These are phyloP conservation scores for Yamadazyma insecticola DNA, from an alignment of 805 yeast species.

Conservation along the genomic window DNA sequence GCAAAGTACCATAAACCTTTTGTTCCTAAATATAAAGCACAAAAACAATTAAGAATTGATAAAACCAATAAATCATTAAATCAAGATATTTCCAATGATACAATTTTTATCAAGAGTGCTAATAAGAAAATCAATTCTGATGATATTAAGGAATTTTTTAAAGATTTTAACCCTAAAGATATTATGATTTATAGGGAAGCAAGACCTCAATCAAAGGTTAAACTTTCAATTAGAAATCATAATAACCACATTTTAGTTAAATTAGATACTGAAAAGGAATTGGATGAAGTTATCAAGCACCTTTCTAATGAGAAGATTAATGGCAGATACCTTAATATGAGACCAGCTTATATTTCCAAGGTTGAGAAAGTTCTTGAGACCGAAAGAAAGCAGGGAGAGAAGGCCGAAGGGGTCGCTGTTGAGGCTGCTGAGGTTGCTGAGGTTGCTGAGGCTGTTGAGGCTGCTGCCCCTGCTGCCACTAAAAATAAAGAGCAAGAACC, in stretches of 20 bases:
- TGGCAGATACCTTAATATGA: slow-evolving; percentile 30
- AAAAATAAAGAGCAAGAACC: neutral
- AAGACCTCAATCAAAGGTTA: neutral
- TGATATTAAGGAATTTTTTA: slow-evolving; percentile 41
- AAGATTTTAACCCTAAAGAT: slow-evolving; percentile 42
- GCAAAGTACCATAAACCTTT: slow-evolving; percentile 42
- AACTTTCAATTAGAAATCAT: too few relatives aligned
- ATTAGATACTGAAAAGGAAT: slow-evolving; percentile 45
- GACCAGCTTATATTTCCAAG: slow-evolving; percentile 38
- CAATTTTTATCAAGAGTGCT: slow-evolving; percentile 41
- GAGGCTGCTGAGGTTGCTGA: neutral
- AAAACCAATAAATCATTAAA: slow-evolving; percentile 4
- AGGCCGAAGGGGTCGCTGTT: neutral
- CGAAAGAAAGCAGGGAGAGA: slow-evolving; percentile 3
- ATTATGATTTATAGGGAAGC: slow-evolving; percentile 42
- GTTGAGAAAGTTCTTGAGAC: slow-evolving; percentile 42
- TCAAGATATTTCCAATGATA: slow-evolving; percentile 31
- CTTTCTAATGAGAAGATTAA: slow-evolving; percentile 27
- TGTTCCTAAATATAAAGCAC: slow-evolving; percentile 17
- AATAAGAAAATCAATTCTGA: slow-evolving; percentile 38
- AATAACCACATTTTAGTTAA: slow-evolving; percentile 29
- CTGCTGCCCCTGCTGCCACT: too few relatives aligned
- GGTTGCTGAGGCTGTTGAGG: neutral
- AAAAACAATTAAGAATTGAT: neutral
- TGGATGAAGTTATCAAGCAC: slow-evolving; percentile 39